Percentiles rank a stretch among this genome's conserved stretches.
Conservation (phyloP, 1,284 basidiomycete genomes). For the Trichosporon faecale region DNA sequence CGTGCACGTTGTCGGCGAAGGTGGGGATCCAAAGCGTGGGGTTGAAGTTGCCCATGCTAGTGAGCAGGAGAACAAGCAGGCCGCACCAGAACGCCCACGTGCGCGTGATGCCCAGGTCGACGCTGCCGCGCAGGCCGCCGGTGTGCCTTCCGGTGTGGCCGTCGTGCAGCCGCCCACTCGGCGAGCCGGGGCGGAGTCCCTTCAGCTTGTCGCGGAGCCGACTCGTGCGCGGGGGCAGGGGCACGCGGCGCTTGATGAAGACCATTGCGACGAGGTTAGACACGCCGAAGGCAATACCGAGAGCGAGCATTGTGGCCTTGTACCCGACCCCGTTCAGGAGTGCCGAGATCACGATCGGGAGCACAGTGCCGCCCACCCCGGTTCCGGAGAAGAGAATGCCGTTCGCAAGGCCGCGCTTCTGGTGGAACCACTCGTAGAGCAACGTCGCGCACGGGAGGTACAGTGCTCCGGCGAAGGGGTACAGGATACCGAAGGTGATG, state of each 20-base stretch:
- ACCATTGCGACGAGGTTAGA: constrained; percentile 38
- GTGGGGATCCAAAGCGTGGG: constrained; percentile 50
- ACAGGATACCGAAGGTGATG: constrained; percentile 44
- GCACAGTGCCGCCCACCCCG: constrained; percentile 47
- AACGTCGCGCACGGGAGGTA: constrained; percentile 50
- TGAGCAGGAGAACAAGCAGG: constrained; percentile 37
- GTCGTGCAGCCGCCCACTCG: not conserved
- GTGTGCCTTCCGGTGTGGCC: not conserved
- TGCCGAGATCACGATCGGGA: constrained; percentile 44
- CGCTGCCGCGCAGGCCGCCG: not conserved
- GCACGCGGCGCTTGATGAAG: constrained; percentile 47
- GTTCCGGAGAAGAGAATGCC: constrained; percentile 50
- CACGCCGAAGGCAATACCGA: constrained; percentile 39
- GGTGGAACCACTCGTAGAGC: constrained; percentile 50
- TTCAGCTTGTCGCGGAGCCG: not conserved
- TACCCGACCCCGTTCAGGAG: constrained; percentile 47
- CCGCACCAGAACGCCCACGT: constrained; percentile 38
- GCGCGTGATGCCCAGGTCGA: constrained; percentile 33
- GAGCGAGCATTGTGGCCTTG: constrained; percentile 44
- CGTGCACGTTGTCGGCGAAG: constrained; percentile 40
- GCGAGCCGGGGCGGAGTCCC: not conserved
- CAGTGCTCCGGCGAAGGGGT: constrained; percentile 42
- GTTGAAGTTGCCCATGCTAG: constrained; percentile 48
- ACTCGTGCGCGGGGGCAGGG: constrained; percentile 21
- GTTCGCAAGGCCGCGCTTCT: constrained; percentile 44